Conservation (phyloP, 1,139 yeast species). For the Geotrichum citri-aurantii region DNA sequence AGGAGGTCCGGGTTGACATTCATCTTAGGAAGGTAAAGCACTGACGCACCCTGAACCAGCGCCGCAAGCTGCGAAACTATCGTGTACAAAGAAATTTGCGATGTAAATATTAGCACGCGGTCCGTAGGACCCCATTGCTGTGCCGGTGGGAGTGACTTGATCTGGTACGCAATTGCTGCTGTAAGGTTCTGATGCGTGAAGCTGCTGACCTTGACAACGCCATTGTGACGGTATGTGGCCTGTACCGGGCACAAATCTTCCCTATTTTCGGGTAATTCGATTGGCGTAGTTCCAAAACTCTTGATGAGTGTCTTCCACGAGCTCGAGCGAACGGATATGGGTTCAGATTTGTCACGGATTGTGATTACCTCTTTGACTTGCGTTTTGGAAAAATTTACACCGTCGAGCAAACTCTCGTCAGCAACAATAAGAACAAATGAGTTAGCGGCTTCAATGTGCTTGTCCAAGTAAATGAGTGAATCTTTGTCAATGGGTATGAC, state of each 20-base stretch:
- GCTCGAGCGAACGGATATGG: not conserved
- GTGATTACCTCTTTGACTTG: slow-evolving; percentile 1
- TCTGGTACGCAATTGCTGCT: slow-evolving; percentile 35
- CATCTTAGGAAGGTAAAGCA: slow-evolving; percentile 29
- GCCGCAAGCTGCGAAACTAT: slow-evolving; percentile 33
- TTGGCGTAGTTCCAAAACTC: not conserved
- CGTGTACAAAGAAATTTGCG: slow-evolving; percentile 28
- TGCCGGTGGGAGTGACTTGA: slow-evolving; percentile 32
- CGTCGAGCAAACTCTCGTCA: slow-evolving; percentile 1
- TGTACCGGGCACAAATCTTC: slow-evolving; percentile 1
- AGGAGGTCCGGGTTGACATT: slow-evolving; percentile 27
- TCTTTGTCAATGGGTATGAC: slow-evolving; percentile 10
- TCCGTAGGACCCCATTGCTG: slow-evolving; percentile 32
- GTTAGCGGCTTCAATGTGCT: slow-evolving; percentile 9
- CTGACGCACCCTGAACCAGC: slow-evolving; percentile 28
- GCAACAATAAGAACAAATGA: slow-evolving; percentile 13
- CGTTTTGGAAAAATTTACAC: slow-evolving; percentile 2
- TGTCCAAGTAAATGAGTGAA: slow-evolving; percentile 1
- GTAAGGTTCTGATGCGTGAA: slow-evolving; percentile 31
- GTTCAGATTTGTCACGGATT: not conserved
- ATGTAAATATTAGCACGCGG: slow-evolving; percentile 31
- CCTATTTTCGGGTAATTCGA: slow-evolving; percentile 1
- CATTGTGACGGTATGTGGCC: not conserved
- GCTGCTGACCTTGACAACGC: not conserved
- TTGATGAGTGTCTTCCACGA: slow-evolving; percentile 5